Evolutionary conservation across 345 rosid genomes (phyloP), one percentile per base, ranked within the genome.

Genomic region (Arabis hirsuta): DNA sequence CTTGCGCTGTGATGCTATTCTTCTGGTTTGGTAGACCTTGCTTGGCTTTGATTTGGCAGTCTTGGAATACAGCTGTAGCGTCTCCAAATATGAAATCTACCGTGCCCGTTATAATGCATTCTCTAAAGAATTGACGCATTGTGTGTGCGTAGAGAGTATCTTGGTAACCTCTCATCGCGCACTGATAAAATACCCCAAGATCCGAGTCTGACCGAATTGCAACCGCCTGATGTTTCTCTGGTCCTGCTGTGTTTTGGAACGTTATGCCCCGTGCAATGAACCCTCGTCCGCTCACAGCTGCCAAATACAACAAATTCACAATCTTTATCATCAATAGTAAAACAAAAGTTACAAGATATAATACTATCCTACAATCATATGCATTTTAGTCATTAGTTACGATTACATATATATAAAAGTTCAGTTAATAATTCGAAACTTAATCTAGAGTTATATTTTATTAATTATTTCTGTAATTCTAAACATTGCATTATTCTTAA

Each of bases 31-130:
- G 84, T 47, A 89, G 38, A 9, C 97, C 96, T 79, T 84, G 84
- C 60, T 78, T 87, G 67, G 83, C 83, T 20, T 45, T 81, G 80
- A 94, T 83, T 22, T 64, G 84, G 61, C 97, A 94, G 82, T 84
- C 82, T 66, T 94, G 99, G 69, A 94, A 89, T 16, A 94, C 79
- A 0, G 80, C 96, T 0, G 86, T 59, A 4, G 79, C 99, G 11
- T 91, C 91, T 0, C 99, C 99, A 13, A 88, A 94, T 14, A 94
- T 88, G 84, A 91, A 94, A 43, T 94, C 99, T 13, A 91, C 77
- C 0, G 97, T 94, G 6, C 99, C 99, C 0, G 84, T 73, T 81
- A 94, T 84, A 45, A 78, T 81, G 74, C 98, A 94, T 22, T 94
- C 96, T 0, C 96, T 85, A 73, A 62, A 94, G 72, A 94, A 94